These are phyloP conservation scores for Sutorius eximius DNA, from an alignment of 1,284 basidiomycete genomes.

Conservation along the genomic window DNA sequence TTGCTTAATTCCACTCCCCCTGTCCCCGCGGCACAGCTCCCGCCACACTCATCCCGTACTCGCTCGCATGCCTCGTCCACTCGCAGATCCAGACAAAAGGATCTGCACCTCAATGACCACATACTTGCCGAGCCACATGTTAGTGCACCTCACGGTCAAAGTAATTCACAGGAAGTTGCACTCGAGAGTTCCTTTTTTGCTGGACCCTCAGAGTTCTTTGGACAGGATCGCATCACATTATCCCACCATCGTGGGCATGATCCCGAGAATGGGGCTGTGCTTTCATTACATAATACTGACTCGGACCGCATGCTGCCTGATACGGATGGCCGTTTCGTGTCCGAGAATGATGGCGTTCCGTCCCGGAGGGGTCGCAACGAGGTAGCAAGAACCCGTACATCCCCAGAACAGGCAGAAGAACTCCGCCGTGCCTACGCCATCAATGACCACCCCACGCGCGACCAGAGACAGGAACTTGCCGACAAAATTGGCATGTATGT, in stretches of 20 bases:
- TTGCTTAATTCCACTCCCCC: constrained; percentile 41
- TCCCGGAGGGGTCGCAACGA: constrained; percentile 34
- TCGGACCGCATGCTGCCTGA: constrained; percentile 30
- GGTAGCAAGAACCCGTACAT: constrained; percentile 53
- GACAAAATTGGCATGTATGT: constrained; percentile 72
- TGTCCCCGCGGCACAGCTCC: constrained; percentile 33
- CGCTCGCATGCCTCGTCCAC: constrained; percentile 34
- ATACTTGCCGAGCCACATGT: constrained; percentile 25
- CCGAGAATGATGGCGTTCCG: constrained; percentile 36
- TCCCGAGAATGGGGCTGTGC: constrained; percentile 29
- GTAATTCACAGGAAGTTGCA: constrained; percentile 13
- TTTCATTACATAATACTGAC: constrained; percentile 32
- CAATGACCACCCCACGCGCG: constrained; percentile 64
- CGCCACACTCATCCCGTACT: constrained; percentile 29
- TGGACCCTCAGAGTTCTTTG: constrained; percentile 32
- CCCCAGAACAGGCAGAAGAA: constrained; percentile 62
- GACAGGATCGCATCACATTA: constrained; percentile 34
- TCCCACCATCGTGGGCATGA: constrained; percentile 37
- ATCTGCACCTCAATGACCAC: constrained; percentile 32
- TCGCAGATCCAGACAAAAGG: constrained; percentile 38
- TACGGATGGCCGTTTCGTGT: constrained; percentile 37
- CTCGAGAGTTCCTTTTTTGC: constrained; percentile 36
- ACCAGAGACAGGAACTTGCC: constrained; percentile 63
- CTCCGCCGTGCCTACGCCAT: constrained; percentile 60
- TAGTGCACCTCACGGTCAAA: constrained; percentile 7